These are phyloP conservation scores for Marsdenia floribunda DNA, from an alignment of 257 asterid genomes.

Conservation along the genomic window DNA sequence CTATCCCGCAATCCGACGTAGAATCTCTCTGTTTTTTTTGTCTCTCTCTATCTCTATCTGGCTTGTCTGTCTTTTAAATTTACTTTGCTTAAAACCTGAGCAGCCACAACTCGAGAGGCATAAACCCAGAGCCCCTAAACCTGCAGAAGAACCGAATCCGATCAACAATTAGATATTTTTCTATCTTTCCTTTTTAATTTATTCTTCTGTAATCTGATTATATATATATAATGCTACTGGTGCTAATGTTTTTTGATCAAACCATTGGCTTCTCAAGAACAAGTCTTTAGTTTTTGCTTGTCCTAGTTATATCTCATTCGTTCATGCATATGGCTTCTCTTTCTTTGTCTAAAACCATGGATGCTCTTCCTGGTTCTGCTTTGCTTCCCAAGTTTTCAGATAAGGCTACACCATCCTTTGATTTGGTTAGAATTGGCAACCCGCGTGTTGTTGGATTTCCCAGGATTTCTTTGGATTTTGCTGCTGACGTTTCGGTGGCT, in stretches of 20 bases:
- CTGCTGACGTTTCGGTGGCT: constrained; percentile 23
- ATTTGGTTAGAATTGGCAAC: constrained; percentile 8
- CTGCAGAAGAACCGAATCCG: background rate
- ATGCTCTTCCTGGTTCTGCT: constrained; percentile 46
- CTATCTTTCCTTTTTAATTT: background rate
- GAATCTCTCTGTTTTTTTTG: background rate
- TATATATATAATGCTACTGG: background rate
- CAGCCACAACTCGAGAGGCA: background rate
- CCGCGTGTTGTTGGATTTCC: constrained; percentile 6
- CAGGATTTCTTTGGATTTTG: constrained; percentile 19
- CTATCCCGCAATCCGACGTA: background rate
- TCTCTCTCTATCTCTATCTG: background rate
- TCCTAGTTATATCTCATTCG: background rate
- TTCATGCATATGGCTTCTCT: constrained; percentile 23
- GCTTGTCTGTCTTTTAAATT: background rate
- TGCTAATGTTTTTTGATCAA: background rate
- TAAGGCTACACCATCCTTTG: constrained; percentile 12
- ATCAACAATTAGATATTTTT: background rate
- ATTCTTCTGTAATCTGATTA: background rate
- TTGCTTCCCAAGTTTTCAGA: constrained; percentile 35
- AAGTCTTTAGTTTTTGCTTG: background rate
- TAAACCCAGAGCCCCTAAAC: background rate
- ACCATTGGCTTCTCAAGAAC: background rate
- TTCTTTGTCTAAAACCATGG: constrained; percentile 39
- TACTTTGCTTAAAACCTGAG: background rate